Evolutionary conservation across 805 yeast genomes (phyloP).

Genomic region (Candida hungchunana): DNA sequence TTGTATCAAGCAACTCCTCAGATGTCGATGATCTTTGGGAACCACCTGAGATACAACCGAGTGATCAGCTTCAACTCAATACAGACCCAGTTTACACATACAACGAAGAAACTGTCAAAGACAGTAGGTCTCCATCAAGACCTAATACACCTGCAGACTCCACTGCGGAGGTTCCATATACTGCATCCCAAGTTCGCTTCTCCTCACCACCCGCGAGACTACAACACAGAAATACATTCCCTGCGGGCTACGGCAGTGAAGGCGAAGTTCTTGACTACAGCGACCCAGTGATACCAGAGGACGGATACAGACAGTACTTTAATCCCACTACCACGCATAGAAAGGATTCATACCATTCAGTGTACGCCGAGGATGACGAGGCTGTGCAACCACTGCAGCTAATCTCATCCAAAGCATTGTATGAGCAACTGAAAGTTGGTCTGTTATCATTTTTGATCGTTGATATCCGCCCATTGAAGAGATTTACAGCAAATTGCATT

Average conservation of each 20-base stretch:
- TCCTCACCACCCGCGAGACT: conserved; percentile 11
- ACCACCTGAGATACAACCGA: conserved; percentile 36
- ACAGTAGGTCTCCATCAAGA: neutral
- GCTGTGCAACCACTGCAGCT: conserved; percentile 42
- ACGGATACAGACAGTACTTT: conserved; percentile 5
- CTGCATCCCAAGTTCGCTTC: conserved; percentile 5
- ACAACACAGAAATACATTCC: conserved; percentile 13
- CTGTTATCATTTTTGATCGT: conserved; percentile 38
- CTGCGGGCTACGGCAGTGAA: conserved; percentile 4
- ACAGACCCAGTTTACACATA: conserved; percentile 20
- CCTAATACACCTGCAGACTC: conserved; percentile 1
- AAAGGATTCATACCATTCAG: conserved; percentile 38
- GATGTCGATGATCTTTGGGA: conserved; percentile 31
- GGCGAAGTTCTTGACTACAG: conserved; percentile 1
- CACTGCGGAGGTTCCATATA: neutral
- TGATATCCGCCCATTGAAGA: conserved; percentile 35
- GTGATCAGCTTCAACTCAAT: conserved; percentile 34
- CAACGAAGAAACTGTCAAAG: conserved; percentile 7
- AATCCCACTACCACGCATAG: conserved; percentile 22
- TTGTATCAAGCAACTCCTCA: conserved; percentile 17
- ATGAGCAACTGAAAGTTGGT: conserved; percentile 37
- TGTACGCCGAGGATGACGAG: conserved; percentile 32
- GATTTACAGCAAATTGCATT: conserved; percentile 32
- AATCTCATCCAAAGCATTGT: conserved; percentile 35
- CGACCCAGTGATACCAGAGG: neutral